Percentiles rank a stretch among this genome's conserved stretches.
Evolutionary conservation across 805 yeast species (phyloP).

Genomic region (Kazachstania psychrophila): DNA sequence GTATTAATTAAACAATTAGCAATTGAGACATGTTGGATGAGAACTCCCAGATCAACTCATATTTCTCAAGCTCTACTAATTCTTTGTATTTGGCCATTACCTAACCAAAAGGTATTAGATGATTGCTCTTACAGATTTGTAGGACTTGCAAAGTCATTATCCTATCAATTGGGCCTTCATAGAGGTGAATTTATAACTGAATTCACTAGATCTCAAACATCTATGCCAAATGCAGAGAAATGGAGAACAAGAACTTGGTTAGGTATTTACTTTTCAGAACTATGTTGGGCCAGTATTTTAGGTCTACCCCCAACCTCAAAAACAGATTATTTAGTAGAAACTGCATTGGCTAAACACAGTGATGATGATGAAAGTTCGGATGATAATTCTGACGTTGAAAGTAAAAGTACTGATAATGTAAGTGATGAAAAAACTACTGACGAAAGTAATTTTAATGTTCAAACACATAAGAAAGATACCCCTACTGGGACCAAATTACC

Average conservation of each 20-base stretch:
- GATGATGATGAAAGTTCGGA: slow-evolving; percentile 18
- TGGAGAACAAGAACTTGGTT: slow-evolving; percentile 95
- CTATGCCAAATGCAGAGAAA: slow-evolving; percentile 80
- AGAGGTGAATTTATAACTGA: slow-evolving; percentile 87
- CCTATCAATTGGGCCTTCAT: slow-evolving; percentile 81
- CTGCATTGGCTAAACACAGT: slow-evolving; percentile 67
- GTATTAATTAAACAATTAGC: slow-evolving; percentile 77
- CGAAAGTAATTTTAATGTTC: neutral
- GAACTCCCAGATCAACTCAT: slow-evolving; percentile 89
- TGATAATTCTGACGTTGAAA: slow-evolving; percentile 13
- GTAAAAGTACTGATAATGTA: neutral
- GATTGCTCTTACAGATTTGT: slow-evolving; percentile 85
- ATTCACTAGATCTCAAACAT: slow-evolving; percentile 81
- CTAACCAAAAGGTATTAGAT: slow-evolving; percentile 84
- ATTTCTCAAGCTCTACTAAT: slow-evolving; percentile 83
- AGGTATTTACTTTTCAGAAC: slow-evolving; percentile 79
- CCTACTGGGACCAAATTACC: slow-evolving; percentile 37
- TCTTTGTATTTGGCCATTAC: slow-evolving; percentile 86
- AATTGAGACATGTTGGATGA: slow-evolving; percentile 84
- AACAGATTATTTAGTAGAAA: slow-evolving; percentile 73
- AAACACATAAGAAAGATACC: neutral
- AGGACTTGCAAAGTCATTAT: slow-evolving; percentile 75
- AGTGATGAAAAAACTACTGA: neutral
- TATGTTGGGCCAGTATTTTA: slow-evolving; percentile 78
- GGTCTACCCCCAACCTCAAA: slow-evolving; percentile 84